A percentile compares a stretch with the other conserved stretches of the same genome.
phyloP scores from a whole-genome alignment of 129 eudicot genomes.

The Dittrichia graveolens region DNA sequence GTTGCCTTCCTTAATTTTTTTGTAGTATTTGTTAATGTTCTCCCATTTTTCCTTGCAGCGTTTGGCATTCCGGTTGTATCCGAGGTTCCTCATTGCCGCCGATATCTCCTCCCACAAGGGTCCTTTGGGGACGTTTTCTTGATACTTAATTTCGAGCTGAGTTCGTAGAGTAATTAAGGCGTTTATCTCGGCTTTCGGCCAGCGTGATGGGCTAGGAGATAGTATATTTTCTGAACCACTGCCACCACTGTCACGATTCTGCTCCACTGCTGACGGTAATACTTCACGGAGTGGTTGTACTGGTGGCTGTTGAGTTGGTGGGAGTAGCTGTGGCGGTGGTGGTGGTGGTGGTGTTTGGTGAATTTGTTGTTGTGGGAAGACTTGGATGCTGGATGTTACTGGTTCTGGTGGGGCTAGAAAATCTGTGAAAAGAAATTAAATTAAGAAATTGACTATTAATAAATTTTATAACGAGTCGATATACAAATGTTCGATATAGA shows the following conservation, averaged over 20 bases:
- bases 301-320: background rate
- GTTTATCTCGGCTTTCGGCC: conserved; percentile 55
- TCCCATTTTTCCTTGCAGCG: conserved; percentile 63
- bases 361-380: conserved; percentile 29
- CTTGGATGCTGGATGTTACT: background rate
- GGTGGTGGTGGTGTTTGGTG: conserved; percentile 27
- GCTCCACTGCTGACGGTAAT: conserved; percentile 7
- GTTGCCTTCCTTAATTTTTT: conserved; percentile 56
- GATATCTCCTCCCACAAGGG: conserved; percentile 63
- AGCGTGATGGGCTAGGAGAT: conserved; percentile 45
- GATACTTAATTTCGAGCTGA: conserved; percentile 44
- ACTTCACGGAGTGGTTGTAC: conserved; percentile 9
- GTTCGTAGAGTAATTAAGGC: conserved; percentile 48
- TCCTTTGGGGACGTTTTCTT: conserved; percentile 50
- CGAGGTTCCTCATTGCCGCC: conserved; percentile 38
- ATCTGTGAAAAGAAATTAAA: background rate
- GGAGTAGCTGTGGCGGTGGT: background rate
- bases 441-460: too few relatives aligned
- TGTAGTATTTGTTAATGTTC: conserved; percentile 58
- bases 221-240: conserved; percentile 26
- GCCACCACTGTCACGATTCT: background rate
- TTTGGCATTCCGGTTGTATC: conserved; percentile 49
- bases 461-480: too few relatives aligned
- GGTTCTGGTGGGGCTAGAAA: background rate
- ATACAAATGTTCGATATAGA: too few relatives aligned